Evolutionary conservation across 1,284 basidiomycete species (phyloP).

Genomic region (Trametes polyzona): DNA sequence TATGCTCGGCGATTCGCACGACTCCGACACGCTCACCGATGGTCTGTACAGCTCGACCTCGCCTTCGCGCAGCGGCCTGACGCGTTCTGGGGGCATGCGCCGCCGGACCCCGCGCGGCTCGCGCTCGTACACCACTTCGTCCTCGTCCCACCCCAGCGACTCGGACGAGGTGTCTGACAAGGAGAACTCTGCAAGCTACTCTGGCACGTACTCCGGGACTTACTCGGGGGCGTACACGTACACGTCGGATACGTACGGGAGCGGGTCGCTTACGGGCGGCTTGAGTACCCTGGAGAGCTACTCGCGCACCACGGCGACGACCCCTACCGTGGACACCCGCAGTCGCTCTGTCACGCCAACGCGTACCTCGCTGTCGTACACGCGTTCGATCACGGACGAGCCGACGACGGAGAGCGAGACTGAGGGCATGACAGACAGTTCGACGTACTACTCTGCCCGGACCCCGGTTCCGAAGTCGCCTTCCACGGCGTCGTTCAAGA

Average conservation of each 20-base stretch:
- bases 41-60: conserved; percentile 31
- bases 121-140: conserved; percentile 41
- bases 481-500: conserved; percentile 47
- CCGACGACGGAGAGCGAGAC: conserved; percentile 19
- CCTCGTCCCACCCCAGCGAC: conserved; percentile 39
- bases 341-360: conserved; percentile 38
- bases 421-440: conserved; percentile 11
- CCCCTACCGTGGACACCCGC: conserved; percentile 18
- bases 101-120: conserved; percentile 48
- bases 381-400: conserved; percentile 20
- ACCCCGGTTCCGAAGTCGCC: conserved; percentile 35
- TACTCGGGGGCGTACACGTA: conserved; percentile 25
- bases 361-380: conserved; percentile 39
- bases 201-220: conserved; percentile 24
- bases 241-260: conserved; percentile 10
- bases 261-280: conserved; percentile 27
- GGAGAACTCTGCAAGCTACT: conserved; percentile 49
- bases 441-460: conserved; percentile 33
- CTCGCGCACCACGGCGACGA: conserved; percentile 27
- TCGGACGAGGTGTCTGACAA: conserved; percentile 55
- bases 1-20: conserved; percentile 59
- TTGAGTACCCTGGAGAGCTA: conserved; percentile 40
- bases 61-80: conserved; percentile 45
- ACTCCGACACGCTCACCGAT: conserved; percentile 39
- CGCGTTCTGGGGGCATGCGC: conserved; percentile 61